These are phyloP conservation scores for Schizothecium vesticola DNA, from an alignment of 495 filamentous ascomycete genomes.

Conservation along the genomic window DNA sequence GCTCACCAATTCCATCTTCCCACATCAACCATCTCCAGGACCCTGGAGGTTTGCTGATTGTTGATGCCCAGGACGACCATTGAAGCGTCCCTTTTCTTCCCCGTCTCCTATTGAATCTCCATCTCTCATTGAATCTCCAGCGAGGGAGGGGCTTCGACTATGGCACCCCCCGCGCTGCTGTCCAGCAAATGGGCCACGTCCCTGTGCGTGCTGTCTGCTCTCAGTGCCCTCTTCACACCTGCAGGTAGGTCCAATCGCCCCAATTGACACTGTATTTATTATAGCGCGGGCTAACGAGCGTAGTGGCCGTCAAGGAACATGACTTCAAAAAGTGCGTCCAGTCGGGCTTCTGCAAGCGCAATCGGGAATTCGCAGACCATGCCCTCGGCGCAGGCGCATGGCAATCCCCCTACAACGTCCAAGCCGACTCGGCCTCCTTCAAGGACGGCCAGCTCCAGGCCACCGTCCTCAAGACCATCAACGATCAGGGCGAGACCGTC, in stretches of 20 bases:
- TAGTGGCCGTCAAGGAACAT: slow-evolving; percentile 84
- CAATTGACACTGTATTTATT: neutral
- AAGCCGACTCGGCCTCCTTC: slow-evolving; percentile 64
- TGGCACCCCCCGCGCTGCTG: slow-evolving; percentile 40
- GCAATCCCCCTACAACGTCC: slow-evolving; percentile 76
- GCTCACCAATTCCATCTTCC: slow-evolving; percentile 1
- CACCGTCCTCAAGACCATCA: slow-evolving; percentile 68
- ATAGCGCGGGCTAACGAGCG: slow-evolving; percentile 15
- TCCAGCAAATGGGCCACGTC: slow-evolving; percentile 53
- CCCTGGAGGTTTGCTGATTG: slow-evolving; percentile 20
- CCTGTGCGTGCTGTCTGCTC: slow-evolving; percentile 39
- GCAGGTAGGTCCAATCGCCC: slow-evolving; percentile 38
- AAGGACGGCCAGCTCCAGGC: slow-evolving; percentile 75
- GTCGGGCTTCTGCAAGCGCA: slow-evolving; percentile 93
- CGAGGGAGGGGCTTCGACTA: slow-evolving; percentile 23
- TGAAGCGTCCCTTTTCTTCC: slow-evolving; percentile 9
- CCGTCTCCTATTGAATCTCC: slow-evolving; percentile 12
- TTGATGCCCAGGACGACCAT: slow-evolving; percentile 8
- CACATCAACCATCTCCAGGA: slow-evolving; percentile 12
- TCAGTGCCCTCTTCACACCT: slow-evolving; percentile 43
- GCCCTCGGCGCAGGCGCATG: slow-evolving; percentile 60
- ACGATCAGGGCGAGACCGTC: slow-evolving; percentile 55
- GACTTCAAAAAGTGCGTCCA: slow-evolving; percentile 95
- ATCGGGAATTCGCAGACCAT: slow-evolving; percentile 80
- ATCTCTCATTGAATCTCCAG: neutral